These are phyloP conservation scores for Vitellaria paradoxa DNA, from an alignment of 179 eudicot species.

Conservation along the genomic window DNA sequence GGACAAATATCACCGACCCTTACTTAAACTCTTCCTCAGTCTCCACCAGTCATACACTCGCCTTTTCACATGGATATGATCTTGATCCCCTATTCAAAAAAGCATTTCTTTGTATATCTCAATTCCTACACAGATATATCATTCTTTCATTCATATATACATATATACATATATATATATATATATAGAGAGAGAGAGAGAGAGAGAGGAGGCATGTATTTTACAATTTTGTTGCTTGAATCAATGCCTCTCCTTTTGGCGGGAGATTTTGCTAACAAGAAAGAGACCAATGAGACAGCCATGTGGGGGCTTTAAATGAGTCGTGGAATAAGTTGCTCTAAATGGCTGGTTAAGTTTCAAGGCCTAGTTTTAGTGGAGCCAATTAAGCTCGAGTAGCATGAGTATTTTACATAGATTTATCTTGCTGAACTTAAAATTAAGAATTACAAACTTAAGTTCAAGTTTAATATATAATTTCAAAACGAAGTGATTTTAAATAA, in stretches of 20 bases:
- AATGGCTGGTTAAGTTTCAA: too few relatives aligned
- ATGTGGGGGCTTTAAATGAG: not conserved
- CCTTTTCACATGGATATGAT: not conserved
- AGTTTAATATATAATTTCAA: too few relatives aligned
- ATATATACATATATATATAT: too few relatives aligned
- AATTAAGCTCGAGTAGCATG: too few relatives aligned
- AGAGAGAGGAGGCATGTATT: too few relatives aligned
- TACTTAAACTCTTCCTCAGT: not conserved
- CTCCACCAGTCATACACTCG: not conserved
- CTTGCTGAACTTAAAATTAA: too few relatives aligned
- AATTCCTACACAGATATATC: not conserved
- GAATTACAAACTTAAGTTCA: too few relatives aligned
- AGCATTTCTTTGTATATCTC: not conserved
- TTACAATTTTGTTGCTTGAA: not conserved
- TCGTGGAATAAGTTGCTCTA: too few relatives aligned
- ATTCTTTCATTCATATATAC: not conserved
- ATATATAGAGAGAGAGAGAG: too few relatives aligned
- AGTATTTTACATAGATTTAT: too few relatives aligned
- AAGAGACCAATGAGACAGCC: constrained; percentile 22
- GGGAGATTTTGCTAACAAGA: constrained; percentile 37
- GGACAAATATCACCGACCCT: constrained; percentile 18
- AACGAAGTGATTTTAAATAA: too few relatives aligned
- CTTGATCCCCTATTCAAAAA: constrained; percentile 3
- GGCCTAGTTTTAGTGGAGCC: too few relatives aligned
- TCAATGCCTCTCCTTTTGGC: constrained; percentile 22